Percentiles rank a stretch among this genome's conserved stretches.
Conservation (phyloP, 2,329 filamentous ascomycete species). For the Pseudogymnoascus sp. region DNA sequence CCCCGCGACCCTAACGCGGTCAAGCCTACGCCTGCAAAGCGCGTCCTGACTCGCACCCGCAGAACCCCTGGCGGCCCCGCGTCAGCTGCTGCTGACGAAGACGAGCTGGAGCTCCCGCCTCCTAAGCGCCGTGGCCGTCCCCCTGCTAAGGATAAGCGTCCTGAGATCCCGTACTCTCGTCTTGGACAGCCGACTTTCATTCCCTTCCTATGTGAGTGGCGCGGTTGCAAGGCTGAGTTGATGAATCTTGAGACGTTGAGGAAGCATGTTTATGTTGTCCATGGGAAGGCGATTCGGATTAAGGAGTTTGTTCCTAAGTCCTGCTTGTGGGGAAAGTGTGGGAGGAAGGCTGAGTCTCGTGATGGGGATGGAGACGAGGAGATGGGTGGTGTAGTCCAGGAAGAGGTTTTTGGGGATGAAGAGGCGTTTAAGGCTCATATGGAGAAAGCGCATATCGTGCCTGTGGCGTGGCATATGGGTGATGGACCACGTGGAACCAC, state of each 20-base stretch:
- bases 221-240: conserved; percentile 50
- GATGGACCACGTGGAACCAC: conserved; percentile 47
- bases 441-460: conserved; percentile 45
- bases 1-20: background rate
- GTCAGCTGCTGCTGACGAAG: background rate
- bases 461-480: conserved; percentile 51
- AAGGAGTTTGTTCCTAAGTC: background rate
- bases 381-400: background rate
- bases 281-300: conserved; percentile 27
- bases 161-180: background rate
- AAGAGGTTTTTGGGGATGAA: conserved; percentile 17
- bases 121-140: background rate
- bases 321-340: conserved; percentile 38
- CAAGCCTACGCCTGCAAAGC: background rate
- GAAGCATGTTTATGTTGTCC: conserved; percentile 45
- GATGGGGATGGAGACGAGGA: conserved; percentile 18
- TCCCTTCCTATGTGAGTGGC: conserved; percentile 55
- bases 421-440: conserved; percentile 43
- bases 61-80: background rate
- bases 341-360: conserved; percentile 13
- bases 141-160: background rate
- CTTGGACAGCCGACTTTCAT: conserved; percentile 36
- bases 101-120: background rate
- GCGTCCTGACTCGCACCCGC: background rate
- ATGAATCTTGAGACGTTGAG: conserved; percentile 55